phyloP scores from a whole-genome alignment of 345 rosid species.

The Gossypium bickii region DNA sequence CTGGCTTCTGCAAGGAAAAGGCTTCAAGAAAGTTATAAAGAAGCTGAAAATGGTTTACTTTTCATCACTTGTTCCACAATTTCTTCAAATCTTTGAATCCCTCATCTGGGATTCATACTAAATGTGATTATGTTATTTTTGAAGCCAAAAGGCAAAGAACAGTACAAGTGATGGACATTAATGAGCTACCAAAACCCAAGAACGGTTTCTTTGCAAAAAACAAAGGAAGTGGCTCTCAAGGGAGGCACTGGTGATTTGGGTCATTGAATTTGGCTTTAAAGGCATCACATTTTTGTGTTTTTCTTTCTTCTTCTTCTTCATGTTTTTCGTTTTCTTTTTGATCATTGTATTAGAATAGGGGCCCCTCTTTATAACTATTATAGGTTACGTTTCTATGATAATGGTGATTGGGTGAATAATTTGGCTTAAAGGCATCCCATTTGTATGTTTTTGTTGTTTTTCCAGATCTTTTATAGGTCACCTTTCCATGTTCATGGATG shows the following conservation, averaged over 20 bases:
- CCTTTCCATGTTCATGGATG: not conserved
- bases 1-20: conserved; percentile 72
- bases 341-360: not conserved
- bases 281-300: not conserved
- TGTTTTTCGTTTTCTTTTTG: not conserved
- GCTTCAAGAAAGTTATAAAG: conserved; percentile 83
- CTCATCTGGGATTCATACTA: not conserved
- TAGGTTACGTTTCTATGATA: not conserved
- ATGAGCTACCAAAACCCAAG: conserved; percentile 94
- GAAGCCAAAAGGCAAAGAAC: conserved; percentile 99
- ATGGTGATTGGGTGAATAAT: too few relatives aligned
- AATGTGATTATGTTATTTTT: conserved; percentile 19
- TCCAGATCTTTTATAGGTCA: not conserved
- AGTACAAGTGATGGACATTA: conserved; percentile 98
- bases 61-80: not conserved
- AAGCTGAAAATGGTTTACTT: conserved; percentile 82
- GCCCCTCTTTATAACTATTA: not conserved
- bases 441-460: not conserved
- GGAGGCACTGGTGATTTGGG: conserved; percentile 77
- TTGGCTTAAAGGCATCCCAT: too few relatives aligned
- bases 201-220: conserved; percentile 79
- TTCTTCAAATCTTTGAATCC: not conserved
- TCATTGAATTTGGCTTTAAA: conserved; percentile 4
- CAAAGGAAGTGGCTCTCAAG: conserved; percentile 82
- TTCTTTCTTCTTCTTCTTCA: too few relatives aligned